These are phyloP conservation scores for Epichloe baconii DNA, from an alignment of 2,329 filamentous ascomycete genomes.

Conservation along the genomic window DNA sequence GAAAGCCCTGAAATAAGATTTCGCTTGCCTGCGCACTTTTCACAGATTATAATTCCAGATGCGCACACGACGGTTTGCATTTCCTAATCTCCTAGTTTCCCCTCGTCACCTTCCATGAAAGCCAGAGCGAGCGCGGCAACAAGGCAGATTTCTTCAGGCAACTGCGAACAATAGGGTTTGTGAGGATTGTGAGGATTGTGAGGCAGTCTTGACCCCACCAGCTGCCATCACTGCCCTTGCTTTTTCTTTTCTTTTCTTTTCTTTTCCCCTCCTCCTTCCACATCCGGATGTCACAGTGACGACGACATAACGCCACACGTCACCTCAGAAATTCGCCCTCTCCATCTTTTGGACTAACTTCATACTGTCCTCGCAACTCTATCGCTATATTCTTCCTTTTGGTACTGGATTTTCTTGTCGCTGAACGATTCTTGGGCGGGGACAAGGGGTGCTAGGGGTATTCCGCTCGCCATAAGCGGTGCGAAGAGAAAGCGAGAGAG, in stretches of 20 bases:
- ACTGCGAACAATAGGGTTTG: background rate
- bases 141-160: background rate
- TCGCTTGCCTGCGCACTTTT: background rate
- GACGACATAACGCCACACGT: background rate
- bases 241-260: background rate
- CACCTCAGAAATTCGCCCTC: background rate
- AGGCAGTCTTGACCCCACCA: background rate
- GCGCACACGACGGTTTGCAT: too few species aligned
- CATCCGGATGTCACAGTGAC: background rate
- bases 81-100: too few species aligned
- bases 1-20: background rate
- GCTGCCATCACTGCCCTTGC: background rate
- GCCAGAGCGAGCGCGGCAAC: too few species aligned
- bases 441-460: background rate
- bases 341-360: background rate
- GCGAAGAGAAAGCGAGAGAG: background rate
- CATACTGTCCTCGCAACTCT: background rate
- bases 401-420: background rate
- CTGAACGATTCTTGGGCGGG: background rate
- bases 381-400: background rate
- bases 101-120: too few species aligned
- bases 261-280: background rate
- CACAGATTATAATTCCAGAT: background rate
- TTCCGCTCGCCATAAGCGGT: background rate
- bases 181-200: background rate